phyloP scores from a whole-genome alignment of 768 basidiomycete species.

The Tulasnella sp. region DNA sequence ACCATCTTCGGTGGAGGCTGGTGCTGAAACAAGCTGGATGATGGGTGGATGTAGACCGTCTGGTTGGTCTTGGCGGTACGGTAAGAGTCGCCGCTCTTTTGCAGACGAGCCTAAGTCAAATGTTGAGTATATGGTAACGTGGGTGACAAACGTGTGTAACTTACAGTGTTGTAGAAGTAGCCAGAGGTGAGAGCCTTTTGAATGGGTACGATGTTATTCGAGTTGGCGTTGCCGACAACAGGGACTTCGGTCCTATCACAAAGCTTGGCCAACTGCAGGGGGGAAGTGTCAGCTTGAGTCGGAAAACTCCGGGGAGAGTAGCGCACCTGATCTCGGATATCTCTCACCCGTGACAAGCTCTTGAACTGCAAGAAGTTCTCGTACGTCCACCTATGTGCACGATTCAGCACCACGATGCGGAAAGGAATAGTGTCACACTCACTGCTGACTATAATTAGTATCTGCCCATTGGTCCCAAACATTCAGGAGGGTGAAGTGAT shows the following conservation, averaged over 20 bases:
- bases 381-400: constrained; percentile 32
- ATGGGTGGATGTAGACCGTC: constrained; percentile 94
- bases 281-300: background rate
- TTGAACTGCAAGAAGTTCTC: constrained; percentile 94
- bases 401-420: background rate
- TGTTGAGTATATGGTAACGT: background rate
- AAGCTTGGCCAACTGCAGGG: constrained; percentile 70
- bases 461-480: constrained; percentile 99
- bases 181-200: constrained; percentile 94
- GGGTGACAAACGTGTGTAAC: constrained; percentile 23
- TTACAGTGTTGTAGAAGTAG: constrained; percentile 89
- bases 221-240: constrained; percentile 74
- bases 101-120: constrained; percentile 59
- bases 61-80: constrained; percentile 93
- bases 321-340: constrained; percentile 60
- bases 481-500: constrained; percentile 94
- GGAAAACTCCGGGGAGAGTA: background rate
- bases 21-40: constrained; percentile 86
- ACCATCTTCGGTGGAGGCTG: constrained; percentile 87
- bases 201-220: constrained; percentile 81
- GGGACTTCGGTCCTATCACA: constrained; percentile 97
- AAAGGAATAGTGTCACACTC: constrained; percentile 7
- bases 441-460: constrained; percentile 92
- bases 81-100: constrained; percentile 94
- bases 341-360: constrained; percentile 83